Conservation (phyloP, 2,329 filamentous ascomycete species). For the Ophiocordyceps polyrhachis-furcata region DNA sequence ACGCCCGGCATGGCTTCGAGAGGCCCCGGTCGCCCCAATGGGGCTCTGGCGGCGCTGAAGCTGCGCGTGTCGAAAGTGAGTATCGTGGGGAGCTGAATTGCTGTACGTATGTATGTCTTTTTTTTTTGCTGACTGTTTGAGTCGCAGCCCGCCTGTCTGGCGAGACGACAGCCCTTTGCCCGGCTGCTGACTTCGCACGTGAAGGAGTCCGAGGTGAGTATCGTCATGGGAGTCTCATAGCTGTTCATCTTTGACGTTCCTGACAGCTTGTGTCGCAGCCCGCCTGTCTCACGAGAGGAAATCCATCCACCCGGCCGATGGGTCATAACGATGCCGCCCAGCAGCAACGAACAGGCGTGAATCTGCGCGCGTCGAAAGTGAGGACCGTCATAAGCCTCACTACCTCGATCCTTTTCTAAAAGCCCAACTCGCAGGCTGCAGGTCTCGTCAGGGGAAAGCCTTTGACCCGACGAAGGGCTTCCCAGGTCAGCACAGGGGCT, state of each 20-base stretch:
- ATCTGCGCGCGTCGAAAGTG: constrained; percentile 23
- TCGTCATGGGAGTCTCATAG: background rate
- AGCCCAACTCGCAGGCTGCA: constrained; percentile 11
- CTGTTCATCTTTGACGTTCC: constrained; percentile 10
- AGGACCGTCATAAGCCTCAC: background rate
- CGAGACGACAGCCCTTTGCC: constrained; percentile 6
- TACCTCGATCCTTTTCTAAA: constrained; percentile 10
- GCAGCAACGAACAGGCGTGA: constrained; percentile 17
- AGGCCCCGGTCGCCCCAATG: constrained; percentile 28
- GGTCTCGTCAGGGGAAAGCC: constrained; percentile 13
- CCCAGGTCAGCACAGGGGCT: constrained; percentile 37
- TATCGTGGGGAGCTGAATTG: background rate
- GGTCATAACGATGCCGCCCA: constrained; percentile 30
- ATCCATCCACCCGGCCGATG: constrained; percentile 33
- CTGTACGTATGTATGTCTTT: too few relatives aligned
- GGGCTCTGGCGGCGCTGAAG: constrained; percentile 32
- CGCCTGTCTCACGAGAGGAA: constrained; percentile 10
- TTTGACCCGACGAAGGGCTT: constrained; percentile 38
- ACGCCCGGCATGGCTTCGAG: constrained; percentile 6
- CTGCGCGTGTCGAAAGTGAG: constrained; percentile 22
- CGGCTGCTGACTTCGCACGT: too few relatives aligned
- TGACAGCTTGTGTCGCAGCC: constrained; percentile 13
- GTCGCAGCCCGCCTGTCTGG: constrained; percentile 13
- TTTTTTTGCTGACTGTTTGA: constrained; percentile 5
- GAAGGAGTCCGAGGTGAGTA: constrained; percentile 11